Base-by-base conservation (phyloP, 441 rosid genomes). In the Rhodomyrtus psidioides region DNA sequence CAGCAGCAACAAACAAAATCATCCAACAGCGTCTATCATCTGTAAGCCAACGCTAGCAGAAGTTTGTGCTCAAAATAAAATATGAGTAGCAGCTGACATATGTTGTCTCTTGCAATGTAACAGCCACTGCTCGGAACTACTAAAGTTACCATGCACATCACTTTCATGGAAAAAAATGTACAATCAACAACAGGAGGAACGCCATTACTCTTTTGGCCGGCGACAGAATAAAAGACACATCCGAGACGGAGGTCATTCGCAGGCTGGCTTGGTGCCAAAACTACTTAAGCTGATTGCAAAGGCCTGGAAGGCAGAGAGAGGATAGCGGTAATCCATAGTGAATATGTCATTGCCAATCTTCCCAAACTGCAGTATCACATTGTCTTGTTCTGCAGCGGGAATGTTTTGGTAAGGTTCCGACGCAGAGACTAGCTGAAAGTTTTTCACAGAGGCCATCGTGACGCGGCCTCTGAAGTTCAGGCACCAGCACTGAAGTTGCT, bases 401-500 rank as follows among this genome's bases (percentile, higher is more conserved):
- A 93, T 75, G 85, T 91, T 91, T 84, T 92, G 93, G 86, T 90
- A 60, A n/a, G 94, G 91, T 88, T 95, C 99, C 12, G 83, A 91
- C 8, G 94, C 91, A 62, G 98, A 96, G 46, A 95, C 97, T 82
- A 97, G 90, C 93, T 97, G 99, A 85, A 97, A 97, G 88, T 97
- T 97, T 91, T 97, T 97, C 74, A 97, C 99, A 4, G 99, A 97
- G 28, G 99, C 98, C 55, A 97, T 97, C 0, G 98, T 94, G 15
- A 95, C 99, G 42, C 98, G 95, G 16, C 98, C 99, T 91, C 91
- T 97, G 87, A 97, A 95, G 89, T 97, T 95, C 4, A 97, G 87
- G 91, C 99, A 97, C 99, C 98, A 95, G 88, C 99, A 97, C 81
- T 95, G 99, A 82, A 97, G 91, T 88, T 95, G 99, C 84, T 95